A percentile compares a stretch with the other conserved stretches of the same genome.
Conservation (phyloP, 75 land plant species). For the Sequoia sempervirens region DNA sequence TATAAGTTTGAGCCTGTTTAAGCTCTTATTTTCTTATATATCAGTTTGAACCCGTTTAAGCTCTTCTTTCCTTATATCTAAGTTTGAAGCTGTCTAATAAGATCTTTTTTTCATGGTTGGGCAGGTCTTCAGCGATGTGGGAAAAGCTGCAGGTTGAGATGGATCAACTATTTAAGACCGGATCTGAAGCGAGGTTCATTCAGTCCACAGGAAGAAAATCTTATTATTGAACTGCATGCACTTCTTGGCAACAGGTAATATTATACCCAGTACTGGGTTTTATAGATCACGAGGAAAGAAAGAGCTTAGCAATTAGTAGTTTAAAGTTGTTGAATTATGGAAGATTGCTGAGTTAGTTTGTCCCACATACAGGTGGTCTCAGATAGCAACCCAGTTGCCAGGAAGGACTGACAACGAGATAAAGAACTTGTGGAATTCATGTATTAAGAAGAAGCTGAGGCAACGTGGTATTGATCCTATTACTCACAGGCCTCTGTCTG, state of each 20-base stretch:
- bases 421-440: conserved; percentile 4
- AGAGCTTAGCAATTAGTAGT: background rate
- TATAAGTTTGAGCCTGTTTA: no score
- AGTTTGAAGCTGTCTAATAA: background rate
- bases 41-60: background rate
- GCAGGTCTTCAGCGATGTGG: conserved; percentile 25
- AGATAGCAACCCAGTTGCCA: conserved; percentile 1
- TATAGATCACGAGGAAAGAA: background rate
- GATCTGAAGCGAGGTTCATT: conserved; percentile 21
- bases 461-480: background rate
- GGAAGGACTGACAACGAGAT: conserved; percentile 1
- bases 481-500: background rate
- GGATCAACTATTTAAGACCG: conserved; percentile 22
- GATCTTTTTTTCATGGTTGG: background rate
- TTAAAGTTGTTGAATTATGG: background rate
- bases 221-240: conserved; percentile 20
- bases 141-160: conserved; percentile 23
- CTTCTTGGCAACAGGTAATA: no score
- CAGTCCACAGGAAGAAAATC: conserved; percentile 11
- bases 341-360: background rate
- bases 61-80: background rate
- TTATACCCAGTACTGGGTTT: background rate
- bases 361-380: background rate
- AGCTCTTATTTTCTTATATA: no score
- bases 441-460: background rate